These are phyloP conservation scores for Suillus subaureus DNA, from an alignment of 768 basidiomycete species.

Conservation along the genomic window DNA sequence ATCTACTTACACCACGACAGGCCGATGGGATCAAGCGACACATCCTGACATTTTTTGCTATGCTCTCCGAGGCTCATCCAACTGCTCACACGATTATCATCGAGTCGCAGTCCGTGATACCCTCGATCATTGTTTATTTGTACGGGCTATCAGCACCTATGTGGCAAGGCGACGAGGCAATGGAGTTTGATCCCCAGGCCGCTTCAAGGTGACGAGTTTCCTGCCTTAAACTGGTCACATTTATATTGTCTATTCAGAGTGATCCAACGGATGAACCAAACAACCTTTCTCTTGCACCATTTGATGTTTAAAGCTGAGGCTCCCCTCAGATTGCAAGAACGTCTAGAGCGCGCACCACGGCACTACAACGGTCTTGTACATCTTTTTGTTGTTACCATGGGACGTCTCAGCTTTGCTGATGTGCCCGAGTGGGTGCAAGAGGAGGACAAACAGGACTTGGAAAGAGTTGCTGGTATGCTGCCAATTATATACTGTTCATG, in stretches of 20 bases:
- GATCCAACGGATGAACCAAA: conserved; percentile 52
- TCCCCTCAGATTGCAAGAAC: conserved; percentile 54
- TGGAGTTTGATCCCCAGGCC: conserved; percentile 39
- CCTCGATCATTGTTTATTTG: conserved; percentile 62
- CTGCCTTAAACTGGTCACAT: not conserved
- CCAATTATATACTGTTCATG: not conserved
- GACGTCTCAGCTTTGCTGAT: conserved; percentile 72
- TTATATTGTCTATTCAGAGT: conserved; percentile 39
- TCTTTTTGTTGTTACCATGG: conserved; percentile 75
- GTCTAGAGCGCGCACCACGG: conserved; percentile 58
- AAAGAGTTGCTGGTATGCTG: conserved; percentile 49
- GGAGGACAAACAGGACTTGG: conserved; percentile 42
- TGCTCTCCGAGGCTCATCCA: conserved; percentile 40
- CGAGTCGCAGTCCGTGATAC: conserved; percentile 59
- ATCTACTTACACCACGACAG: conserved; percentile 25
- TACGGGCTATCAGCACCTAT: conserved; percentile 53
- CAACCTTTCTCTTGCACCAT: conserved; percentile 62
- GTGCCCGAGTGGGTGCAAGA: conserved; percentile 59
- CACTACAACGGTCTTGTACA: conserved; percentile 66
- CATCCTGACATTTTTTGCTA: conserved; percentile 44
- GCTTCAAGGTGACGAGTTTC: conserved; percentile 24
- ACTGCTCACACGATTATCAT: conserved; percentile 41
- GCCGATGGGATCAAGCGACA: conserved; percentile 36
- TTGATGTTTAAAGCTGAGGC: conserved; percentile 55
- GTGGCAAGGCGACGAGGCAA: conserved; percentile 64